These are phyloP conservation scores for Candida glaebosa DNA, from an alignment of 805 yeast genomes.

Conservation along the genomic window DNA sequence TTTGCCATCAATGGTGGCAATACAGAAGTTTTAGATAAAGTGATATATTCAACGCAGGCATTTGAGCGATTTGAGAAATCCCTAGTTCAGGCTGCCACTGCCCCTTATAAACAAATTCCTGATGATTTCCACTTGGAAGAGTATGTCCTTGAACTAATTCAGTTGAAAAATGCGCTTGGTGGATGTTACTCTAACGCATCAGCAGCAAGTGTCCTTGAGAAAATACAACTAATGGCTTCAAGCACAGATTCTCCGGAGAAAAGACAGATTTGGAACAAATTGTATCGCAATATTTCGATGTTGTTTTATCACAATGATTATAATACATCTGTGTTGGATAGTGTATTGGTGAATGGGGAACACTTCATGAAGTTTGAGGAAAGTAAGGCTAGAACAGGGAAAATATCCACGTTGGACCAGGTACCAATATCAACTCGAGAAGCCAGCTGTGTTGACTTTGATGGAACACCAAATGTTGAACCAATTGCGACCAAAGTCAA, in stretches of 20 bases:
- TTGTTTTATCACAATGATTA: slow-evolving; percentile 33
- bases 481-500: neutral
- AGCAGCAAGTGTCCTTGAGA: slow-evolving; percentile 13
- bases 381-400: slow-evolving; percentile 4
- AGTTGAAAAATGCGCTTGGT: slow-evolving; percentile 15
- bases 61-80: slow-evolving; percentile 2
- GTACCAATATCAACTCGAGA: neutral
- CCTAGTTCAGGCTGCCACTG: neutral
- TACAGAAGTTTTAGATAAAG: slow-evolving; percentile 53
- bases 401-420: neutral
- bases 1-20: slow-evolving; percentile 56
- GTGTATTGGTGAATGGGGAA: slow-evolving; percentile 24
- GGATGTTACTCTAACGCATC: slow-evolving; percentile 15
- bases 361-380: slow-evolving; percentile 25
- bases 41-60: slow-evolving; percentile 28
- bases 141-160: slow-evolving; percentile 25
- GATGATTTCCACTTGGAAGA: slow-evolving; percentile 32
- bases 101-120: slow-evolving; percentile 28
- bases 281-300: slow-evolving; percentile 25
- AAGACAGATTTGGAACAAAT: slow-evolving; percentile 21
- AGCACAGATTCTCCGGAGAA: slow-evolving; percentile 16
- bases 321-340: slow-evolving; percentile 33
- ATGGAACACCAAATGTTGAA: neutral
- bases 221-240: slow-evolving; percentile 13
- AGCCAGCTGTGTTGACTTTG: neutral